These are phyloP conservation scores for Aquilaria sinensis DNA, from an alignment of 345 rosid species.

Conservation along the genomic window DNA sequence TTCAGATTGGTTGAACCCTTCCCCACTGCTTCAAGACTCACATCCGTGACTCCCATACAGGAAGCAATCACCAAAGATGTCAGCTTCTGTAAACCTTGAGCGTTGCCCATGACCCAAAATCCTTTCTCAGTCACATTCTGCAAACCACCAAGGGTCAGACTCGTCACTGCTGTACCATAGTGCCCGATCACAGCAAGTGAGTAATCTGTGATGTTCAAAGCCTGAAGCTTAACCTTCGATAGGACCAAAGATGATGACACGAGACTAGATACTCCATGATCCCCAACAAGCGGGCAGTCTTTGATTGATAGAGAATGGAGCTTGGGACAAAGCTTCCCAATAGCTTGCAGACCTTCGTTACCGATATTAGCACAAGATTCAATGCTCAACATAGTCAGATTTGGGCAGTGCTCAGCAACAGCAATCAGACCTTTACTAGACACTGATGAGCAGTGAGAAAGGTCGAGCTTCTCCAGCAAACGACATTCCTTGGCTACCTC, in stretches of 20 bases:
- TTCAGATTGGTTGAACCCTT: conserved; percentile 48
- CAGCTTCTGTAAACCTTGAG: conserved; percentile 50
- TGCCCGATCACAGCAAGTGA: conserved; percentile 75
- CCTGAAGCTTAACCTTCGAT: conserved; percentile 57
- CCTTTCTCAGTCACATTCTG: conserved; percentile 62
- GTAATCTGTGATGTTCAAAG: conserved; percentile 63
- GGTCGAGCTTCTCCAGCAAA: conserved; percentile 64
- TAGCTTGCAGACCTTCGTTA: conserved; percentile 55
- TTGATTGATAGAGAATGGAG: conserved; percentile 51
- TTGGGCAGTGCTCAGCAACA: conserved; percentile 51
- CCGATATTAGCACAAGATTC: conserved; percentile 57
- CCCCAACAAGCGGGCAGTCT: conserved; percentile 69
- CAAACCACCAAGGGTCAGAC: conserved; percentile 41
- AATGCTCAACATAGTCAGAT: conserved; percentile 42
- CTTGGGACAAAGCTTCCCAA: conserved; percentile 49
- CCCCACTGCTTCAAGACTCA: conserved; percentile 56
- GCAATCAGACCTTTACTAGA: conserved; percentile 58
- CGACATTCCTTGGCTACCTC: conserved; percentile 55
- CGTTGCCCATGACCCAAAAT: conserved; percentile 86
- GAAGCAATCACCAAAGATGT: conserved; percentile 41
- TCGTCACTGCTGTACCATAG: conserved; percentile 48
- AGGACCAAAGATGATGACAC: conserved; percentile 43
- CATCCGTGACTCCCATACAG: conserved; percentile 58
- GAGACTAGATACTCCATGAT: conserved; percentile 59
- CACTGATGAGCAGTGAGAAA: conserved; percentile 49